These are phyloP conservation scores for Metarhizium humberi DNA, from an alignment of 2,329 filamentous ascomycete species.

Conservation along the genomic window DNA sequence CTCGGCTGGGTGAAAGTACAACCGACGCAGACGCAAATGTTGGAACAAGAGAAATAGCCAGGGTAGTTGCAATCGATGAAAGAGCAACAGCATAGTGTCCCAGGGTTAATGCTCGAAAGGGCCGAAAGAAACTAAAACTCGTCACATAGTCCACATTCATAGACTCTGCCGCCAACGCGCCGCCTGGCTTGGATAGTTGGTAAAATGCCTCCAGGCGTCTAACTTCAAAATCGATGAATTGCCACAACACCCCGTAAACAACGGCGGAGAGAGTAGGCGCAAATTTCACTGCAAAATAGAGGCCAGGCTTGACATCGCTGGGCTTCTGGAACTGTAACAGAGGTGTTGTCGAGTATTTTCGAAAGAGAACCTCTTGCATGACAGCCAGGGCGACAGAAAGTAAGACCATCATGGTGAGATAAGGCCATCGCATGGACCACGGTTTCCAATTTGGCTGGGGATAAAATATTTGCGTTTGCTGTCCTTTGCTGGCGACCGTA, in stretches of 20 bases:
- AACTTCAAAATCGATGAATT: conserved; percentile 57
- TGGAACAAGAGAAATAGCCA: conserved; percentile 60
- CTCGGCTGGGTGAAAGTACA: conserved; percentile 43
- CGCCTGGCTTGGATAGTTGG: conserved; percentile 51
- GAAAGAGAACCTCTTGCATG: conserved; percentile 46
- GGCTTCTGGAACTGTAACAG: conserved; percentile 42
- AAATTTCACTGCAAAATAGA: conserved; percentile 57
- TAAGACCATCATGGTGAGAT: conserved; percentile 42
- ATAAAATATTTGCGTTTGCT: conserved; percentile 42
- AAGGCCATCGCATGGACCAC: conserved; percentile 54
- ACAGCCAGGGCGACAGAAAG: conserved; percentile 43
- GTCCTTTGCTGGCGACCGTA: conserved; percentile 26
- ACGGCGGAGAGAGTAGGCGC: conserved; percentile 52
- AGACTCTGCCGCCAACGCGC: conserved; percentile 53
- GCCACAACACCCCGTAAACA: conserved; percentile 55
- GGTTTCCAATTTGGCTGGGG: conserved; percentile 60
- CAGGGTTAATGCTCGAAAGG: conserved; percentile 50
- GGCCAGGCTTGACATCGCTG: conserved; percentile 35
- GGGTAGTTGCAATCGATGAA: conserved; percentile 53
- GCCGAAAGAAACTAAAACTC: conserved; percentile 55
- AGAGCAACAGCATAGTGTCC: conserved; percentile 60
- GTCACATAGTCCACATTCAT: conserved; percentile 70
- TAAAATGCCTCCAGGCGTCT: conserved; percentile 59
- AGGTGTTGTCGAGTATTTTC: conserved; percentile 32
- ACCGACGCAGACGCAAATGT: conserved; percentile 58